phyloP scores from a whole-genome alignment of 495 filamentous ascomycete genomes.

The Podospora fimiseda region DNA sequence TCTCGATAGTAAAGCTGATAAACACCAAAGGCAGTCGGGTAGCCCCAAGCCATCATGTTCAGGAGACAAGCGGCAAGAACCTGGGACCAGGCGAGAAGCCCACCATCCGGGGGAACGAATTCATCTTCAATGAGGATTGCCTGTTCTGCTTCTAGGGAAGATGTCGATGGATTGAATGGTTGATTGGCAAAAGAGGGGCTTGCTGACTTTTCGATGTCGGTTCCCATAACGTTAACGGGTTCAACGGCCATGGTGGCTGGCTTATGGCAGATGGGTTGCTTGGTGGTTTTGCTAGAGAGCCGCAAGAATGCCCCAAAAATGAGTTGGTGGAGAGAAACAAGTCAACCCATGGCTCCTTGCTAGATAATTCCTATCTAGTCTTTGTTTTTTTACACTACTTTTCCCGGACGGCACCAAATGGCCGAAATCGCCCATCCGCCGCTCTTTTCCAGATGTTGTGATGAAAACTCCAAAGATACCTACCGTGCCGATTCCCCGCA shows the following conservation, averaged over 20 bases:
- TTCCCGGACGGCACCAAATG: neutral
- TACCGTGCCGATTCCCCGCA: neutral
- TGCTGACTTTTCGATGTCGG: slow-evolving; percentile 1
- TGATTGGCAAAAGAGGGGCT: neutral
- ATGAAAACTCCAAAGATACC: neutral
- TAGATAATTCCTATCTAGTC: neutral
- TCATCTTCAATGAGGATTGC: slow-evolving; percentile 7
- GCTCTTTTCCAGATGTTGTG: neutral
- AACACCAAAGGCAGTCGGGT: slow-evolving; percentile 38
- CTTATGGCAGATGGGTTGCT: no score
- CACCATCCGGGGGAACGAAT: slow-evolving; percentile 34
- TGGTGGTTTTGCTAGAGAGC: no score
- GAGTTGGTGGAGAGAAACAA: no score
- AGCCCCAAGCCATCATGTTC: slow-evolving; percentile 40
- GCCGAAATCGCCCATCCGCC: neutral
- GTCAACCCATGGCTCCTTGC: no score
- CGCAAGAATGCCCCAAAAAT: no score
- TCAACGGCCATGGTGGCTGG: neutral
- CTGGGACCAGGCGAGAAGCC: slow-evolving; percentile 36
- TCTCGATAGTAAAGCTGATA: slow-evolving; percentile 44
- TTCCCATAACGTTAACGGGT: no score
- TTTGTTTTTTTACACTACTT: neutral
- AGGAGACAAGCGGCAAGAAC: slow-evolving; percentile 34
- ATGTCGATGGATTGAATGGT: neutral
- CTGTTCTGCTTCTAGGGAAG: slow-evolving; percentile 1